Evolutionary conservation across 2,329 filamentous ascomycete genomes (phyloP).

Genomic region (Daldinia eschscholtzii): DNA sequence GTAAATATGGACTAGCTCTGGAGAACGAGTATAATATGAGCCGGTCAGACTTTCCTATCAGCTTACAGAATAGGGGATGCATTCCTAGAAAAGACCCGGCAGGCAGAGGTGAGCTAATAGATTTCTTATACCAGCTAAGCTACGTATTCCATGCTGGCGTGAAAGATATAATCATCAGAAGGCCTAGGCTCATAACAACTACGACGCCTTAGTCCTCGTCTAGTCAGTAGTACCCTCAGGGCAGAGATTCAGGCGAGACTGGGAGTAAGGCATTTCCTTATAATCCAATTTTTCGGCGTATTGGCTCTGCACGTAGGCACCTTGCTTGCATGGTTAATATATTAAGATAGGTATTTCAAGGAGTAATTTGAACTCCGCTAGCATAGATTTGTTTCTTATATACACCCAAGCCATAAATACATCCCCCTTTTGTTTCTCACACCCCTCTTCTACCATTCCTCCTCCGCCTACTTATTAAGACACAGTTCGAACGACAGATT

Average conservation of each 20-base stretch:
- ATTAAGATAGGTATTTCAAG: neutral
- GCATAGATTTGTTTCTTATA: neutral
- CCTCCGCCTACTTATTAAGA: neutral
- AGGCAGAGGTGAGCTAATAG: neutral
- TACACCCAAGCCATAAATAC: neutral
- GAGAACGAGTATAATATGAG: neutral
- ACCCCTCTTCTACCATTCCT: neutral
- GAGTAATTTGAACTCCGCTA: constrained; percentile 2
- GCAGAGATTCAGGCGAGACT: neutral
- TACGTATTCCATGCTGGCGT: neutral
- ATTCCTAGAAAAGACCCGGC: neutral
- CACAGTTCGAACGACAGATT: neutral
- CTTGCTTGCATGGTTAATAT: neutral
- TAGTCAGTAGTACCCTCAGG: neutral
- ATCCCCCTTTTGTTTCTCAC: neutral
- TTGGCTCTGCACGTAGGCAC: neutral
- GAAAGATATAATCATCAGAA: neutral
- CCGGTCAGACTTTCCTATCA: neutral
- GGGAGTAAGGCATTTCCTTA: neutral
- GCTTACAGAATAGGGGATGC: neutral
- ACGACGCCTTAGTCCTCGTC: neutral
- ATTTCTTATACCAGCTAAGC: neutral
- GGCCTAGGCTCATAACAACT: neutral
- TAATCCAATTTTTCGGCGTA: neutral
- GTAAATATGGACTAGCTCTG: too few relatives aligned